phyloP scores from a whole-genome alignment of 257 asterid species.

The Craterostigma plantagineum region DNA sequence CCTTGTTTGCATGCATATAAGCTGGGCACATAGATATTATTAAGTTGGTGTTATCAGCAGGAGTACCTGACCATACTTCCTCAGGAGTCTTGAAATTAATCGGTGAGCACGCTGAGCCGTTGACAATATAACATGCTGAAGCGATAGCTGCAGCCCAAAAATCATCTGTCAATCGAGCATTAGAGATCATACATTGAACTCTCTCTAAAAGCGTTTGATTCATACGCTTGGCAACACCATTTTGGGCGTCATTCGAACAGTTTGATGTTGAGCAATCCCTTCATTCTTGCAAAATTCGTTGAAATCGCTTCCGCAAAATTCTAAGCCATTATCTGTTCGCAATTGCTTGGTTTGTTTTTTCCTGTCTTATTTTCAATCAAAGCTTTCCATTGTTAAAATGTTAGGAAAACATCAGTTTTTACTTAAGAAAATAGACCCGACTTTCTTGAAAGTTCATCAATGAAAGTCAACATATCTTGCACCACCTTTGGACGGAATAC shows the following conservation, averaged over 20 bases:
- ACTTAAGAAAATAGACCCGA: neutral
- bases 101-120: neutral
- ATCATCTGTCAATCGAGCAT: too few relatives aligned
- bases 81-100: neutral
- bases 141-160: too few relatives aligned
- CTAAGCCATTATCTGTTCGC: neutral
- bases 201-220: neutral
- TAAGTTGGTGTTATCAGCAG: neutral
- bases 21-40: conserved; percentile 1
- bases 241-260: neutral
- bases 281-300: neutral
- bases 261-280: neutral
- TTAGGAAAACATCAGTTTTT: neutral
- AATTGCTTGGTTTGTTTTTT: neutral
- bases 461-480: conserved; percentile 1
- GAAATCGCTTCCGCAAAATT: neutral
- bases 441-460: conserved; percentile 3
- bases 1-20: neutral
- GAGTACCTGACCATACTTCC: neutral
- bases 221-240: neutral
- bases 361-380: neutral
- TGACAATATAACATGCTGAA: too few relatives aligned
- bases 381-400: neutral
- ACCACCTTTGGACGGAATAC: neutral
- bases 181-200: too few relatives aligned